phyloP scores from a whole-genome alignment of 768 basidiomycete species.

The Lentinula edodes region DNA sequence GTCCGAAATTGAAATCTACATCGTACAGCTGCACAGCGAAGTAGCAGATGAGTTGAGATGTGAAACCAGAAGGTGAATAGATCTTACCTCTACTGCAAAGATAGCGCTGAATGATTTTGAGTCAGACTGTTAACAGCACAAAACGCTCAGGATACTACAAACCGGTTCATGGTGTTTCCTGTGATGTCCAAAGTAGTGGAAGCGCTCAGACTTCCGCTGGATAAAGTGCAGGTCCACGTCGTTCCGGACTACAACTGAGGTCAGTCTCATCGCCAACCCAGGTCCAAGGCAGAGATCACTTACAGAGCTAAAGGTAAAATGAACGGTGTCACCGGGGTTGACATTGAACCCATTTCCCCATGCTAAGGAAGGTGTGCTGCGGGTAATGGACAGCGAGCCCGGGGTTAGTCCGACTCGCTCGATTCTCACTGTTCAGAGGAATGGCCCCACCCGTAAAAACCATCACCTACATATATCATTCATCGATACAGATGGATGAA shows the following conservation, averaged over 20 bases:
- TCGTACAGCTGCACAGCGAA: constrained; percentile 12
- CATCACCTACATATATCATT: constrained; percentile 14
- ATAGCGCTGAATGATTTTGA: constrained; percentile 13
- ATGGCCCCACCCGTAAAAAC: constrained; percentile 14
- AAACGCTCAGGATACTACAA: neutral
- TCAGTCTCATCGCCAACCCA: neutral
- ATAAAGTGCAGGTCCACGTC: constrained; percentile 20
- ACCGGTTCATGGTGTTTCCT: constrained; percentile 22
- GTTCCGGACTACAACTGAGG: constrained; percentile 14
- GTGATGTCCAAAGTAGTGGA: constrained; percentile 18
- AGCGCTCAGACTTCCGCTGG: constrained; percentile 18
- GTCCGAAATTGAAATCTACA: constrained; percentile 22
- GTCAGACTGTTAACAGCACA: neutral
- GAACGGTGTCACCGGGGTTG: constrained; percentile 17
- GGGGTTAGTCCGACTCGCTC: too few species aligned
- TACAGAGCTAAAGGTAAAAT: constrained; percentile 17
- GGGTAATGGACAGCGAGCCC: too few species aligned
- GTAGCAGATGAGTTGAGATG: neutral
- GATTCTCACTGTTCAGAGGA: neutral
- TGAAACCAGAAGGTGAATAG: neutral
- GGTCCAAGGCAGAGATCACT: neutral
- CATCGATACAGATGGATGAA: neutral
- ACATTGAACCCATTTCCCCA: constrained; percentile 25
- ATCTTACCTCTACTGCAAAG: constrained; percentile 19
- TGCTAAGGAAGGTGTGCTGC: constrained; percentile 18